phyloP scores from a whole-genome alignment of 2,329 filamentous ascomycete genomes.

The Penicillium occitanis region DNA sequence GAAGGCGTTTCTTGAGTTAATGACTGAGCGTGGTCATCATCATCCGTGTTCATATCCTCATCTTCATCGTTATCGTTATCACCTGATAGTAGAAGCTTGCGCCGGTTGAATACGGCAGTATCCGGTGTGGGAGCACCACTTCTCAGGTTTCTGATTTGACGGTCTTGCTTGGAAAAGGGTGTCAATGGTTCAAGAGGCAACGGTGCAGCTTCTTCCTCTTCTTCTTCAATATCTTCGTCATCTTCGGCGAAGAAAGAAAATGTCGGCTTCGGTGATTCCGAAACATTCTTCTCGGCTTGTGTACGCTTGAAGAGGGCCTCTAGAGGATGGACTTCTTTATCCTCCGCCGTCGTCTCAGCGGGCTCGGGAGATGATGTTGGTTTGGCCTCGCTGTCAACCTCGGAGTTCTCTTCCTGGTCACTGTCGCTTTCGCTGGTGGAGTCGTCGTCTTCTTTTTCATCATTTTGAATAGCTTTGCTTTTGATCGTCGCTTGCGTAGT shows the following conservation, averaged over 20 bases:
- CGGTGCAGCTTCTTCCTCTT: constrained; percentile 48
- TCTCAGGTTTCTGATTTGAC: constrained; percentile 65
- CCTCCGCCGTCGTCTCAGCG: constrained; percentile 35
- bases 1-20: constrained; percentile 22
- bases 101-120: constrained; percentile 68
- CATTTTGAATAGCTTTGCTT: background rate
- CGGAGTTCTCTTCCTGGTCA: constrained; percentile 22
- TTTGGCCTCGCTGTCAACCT: constrained; percentile 18
- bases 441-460: background rate
- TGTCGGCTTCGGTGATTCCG: constrained; percentile 51
- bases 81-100: constrained; percentile 31
- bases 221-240: constrained; percentile 45
- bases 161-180: constrained; percentile 76
- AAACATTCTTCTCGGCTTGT: constrained; percentile 44
- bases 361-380: constrained; percentile 43
- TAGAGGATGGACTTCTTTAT: constrained; percentile 70
- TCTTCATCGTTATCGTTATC: constrained; percentile 30
- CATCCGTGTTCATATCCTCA: constrained; percentile 17
- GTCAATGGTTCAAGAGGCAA: constrained; percentile 63
- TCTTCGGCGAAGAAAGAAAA: constrained; percentile 75
- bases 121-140: constrained; percentile 95
- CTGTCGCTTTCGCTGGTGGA: constrained; percentile 14
- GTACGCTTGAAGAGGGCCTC: constrained; percentile 87
- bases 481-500: background rate
- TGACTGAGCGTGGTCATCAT: background rate